Conservation (phyloP, 257 asterid genomes). For the Anisodus acutangulus region DNA sequence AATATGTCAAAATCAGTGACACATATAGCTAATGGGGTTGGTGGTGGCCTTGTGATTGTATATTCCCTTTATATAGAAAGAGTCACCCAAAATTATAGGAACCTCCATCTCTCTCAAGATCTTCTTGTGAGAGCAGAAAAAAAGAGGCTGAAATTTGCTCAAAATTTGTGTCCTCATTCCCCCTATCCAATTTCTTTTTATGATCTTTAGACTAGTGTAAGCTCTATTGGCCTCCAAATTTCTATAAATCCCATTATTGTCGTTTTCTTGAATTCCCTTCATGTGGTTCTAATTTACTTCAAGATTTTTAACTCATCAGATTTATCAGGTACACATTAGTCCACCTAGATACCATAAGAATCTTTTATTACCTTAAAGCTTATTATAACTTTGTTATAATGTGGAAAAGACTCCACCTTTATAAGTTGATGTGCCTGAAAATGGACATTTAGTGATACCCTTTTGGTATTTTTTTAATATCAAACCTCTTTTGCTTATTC, state of each 20-base stretch:
- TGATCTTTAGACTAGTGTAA: background rate
- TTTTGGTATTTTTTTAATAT: background rate
- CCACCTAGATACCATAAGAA: slow-evolving; percentile 19
- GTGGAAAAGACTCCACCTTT: slow-evolving; percentile 4
- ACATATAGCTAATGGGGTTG: background rate
- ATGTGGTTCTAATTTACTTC: background rate
- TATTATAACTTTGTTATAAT: background rate
- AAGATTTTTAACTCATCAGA: slow-evolving; percentile 24
- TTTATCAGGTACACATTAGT: slow-evolving; percentile 20
- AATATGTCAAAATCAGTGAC: background rate
- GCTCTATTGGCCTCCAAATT: slow-evolving; percentile 13
- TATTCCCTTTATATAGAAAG: background rate
- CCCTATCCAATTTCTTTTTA: background rate
- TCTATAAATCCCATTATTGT: slow-evolving; percentile 14
- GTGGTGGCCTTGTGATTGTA: background rate
- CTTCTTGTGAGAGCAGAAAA: background rate
- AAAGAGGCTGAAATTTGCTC: slow-evolving; percentile 18
- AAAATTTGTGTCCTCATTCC: slow-evolving; percentile 25
- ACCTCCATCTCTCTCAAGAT: slow-evolving; percentile 1
- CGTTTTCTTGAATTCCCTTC: background rate
- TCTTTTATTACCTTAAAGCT: slow-evolving; percentile 12
- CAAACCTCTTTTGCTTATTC: background rate
- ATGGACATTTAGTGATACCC: slow-evolving; percentile 8
- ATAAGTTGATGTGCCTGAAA: background rate
- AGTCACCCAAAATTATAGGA: background rate